Base-by-base conservation (phyloP, 495 filamentous ascomycete species). In the Talaromyces liani region DNA sequence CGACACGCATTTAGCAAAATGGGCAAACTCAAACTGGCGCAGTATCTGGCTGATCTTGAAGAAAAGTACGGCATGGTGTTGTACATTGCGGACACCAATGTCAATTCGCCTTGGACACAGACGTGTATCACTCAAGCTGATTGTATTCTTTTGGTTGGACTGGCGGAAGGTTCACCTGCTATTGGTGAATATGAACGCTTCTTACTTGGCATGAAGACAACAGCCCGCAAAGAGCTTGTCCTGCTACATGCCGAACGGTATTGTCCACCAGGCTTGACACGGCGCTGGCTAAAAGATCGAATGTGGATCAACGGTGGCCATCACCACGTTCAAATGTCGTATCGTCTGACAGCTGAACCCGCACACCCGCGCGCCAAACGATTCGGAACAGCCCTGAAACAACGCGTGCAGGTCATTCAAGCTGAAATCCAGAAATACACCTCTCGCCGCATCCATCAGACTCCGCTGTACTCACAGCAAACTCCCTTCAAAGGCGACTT, bases 271-370 rank as follows among this genome's bases (percentile, higher is more conserved):
- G 94, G 94, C 0, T 69, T 95, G 25, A 97, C 93, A 0, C 80
- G 94, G 41, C 83, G 84, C 54, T 98, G 94, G 94, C 80, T 98
- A 22, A 88, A 91, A 68, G 97, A 97, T 70, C 88, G 94, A 0
- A 84, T 96, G 62, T 98, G 94, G 94, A 91, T 98, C 68, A 98
- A 97, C 68, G 94, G 94, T n/a, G 91, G 94, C 45, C 95, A 98
- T 72, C 93, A 97, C 70, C 94, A 98, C 68, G 89, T 98, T 25
- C 94, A 98, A 70, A 97, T 98, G 94, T 82, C 90, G 1, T 95
- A 93, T 74, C 87, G 88, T 39, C 82, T 87, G n/a, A 87, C 87
- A 29, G 76, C 87, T 5, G 87, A 93, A 65, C 87, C 91, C 18
- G 85, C 91, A 0, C 87, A 95, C 66, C 84, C 90, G 0, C 89